phyloP scores from a whole-genome alignment of 2,329 filamentous ascomycete species.

The Fusarium verticillioides region DNA sequence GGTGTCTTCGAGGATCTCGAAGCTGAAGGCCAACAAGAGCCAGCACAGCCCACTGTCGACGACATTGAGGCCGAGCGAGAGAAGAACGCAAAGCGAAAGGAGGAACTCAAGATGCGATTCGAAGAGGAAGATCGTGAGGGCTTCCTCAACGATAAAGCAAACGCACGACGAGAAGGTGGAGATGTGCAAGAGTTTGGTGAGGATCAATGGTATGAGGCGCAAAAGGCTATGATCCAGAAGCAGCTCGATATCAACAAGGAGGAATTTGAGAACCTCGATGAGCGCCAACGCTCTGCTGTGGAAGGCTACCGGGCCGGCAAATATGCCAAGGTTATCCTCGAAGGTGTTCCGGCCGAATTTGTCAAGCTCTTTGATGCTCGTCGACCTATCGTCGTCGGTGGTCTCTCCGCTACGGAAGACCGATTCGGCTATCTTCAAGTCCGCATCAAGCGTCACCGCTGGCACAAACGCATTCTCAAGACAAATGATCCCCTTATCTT shows the following conservation, averaged over 20 bases:
- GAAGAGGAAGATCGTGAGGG: constrained; percentile 99
- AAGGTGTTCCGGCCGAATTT: constrained; percentile 92
- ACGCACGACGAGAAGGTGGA: constrained; percentile 75
- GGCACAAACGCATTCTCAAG: constrained; percentile 99
- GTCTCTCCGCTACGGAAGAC: constrained; percentile 92
- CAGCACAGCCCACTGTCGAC: constrained; percentile 56
- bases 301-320: constrained; percentile 93
- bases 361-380: constrained; percentile 82
- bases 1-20: constrained; percentile 69
- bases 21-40: constrained; percentile 72
- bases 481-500: constrained; percentile 98
- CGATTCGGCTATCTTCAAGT: constrained; percentile 96
- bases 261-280: constrained; percentile 90
- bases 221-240: constrained; percentile 94
- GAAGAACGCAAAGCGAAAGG: constrained; percentile 90
- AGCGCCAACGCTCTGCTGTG: constrained; percentile 81
- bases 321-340: constrained; percentile 90
- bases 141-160: constrained; percentile 88
- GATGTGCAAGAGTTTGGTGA: constrained; percentile 87
- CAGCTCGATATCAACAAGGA: constrained; percentile 96
- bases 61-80: constrained; percentile 87
- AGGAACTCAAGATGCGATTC: constrained; percentile 92
- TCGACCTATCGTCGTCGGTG: constrained; percentile 87
- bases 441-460: constrained; percentile 95
- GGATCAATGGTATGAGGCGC: constrained; percentile 98